These are phyloP conservation scores for Capsella rubella DNA, from an alignment of 441 rosid genomes.

Conservation along the genomic window DNA sequence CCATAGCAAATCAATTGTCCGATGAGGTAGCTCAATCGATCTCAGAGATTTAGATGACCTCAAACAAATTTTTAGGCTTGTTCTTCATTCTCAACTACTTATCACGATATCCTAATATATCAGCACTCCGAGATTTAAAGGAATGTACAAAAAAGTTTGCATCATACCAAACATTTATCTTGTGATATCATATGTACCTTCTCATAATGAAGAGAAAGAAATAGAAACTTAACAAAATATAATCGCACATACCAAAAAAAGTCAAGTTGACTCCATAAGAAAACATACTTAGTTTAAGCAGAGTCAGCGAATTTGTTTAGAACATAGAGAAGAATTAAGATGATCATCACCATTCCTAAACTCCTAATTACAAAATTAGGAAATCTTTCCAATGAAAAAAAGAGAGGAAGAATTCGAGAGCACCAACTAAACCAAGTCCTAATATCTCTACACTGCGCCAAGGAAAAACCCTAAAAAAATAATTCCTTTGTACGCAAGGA, in stretches of 20 bases:
- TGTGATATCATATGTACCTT: too few relatives aligned
- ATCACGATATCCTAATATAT: too few relatives aligned
- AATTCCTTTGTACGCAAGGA: conserved; percentile 28
- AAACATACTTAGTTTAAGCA: conserved; percentile 3
- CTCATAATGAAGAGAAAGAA: too few relatives aligned
- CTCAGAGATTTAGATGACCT: too few relatives aligned
- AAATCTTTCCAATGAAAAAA: background rate
- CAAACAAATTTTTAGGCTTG: too few relatives aligned
- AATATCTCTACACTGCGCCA: background rate
- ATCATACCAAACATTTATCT: too few relatives aligned
- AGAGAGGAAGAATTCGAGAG: background rate
- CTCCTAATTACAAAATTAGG: background rate
- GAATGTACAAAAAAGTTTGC: background rate
- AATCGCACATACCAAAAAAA: background rate
- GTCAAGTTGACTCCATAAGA: background rate
- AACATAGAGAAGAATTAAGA: background rate
- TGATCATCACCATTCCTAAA: background rate
- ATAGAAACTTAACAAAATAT: too few relatives aligned
- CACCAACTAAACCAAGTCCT: background rate
- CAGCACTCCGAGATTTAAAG: too few relatives aligned
- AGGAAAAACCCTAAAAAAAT: conserved; percentile 19
- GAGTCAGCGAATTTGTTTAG: background rate
- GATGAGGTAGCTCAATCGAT: too few relatives aligned
- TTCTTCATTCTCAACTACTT: too few relatives aligned
- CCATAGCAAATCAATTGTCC: too few relatives aligned